A percentile compares a stretch with the other conserved stretches of the same genome.
These are phyloP conservation scores for Articulospora tetracladia DNA, from an alignment of 495 filamentous ascomycete species.

Conservation along the genomic window DNA sequence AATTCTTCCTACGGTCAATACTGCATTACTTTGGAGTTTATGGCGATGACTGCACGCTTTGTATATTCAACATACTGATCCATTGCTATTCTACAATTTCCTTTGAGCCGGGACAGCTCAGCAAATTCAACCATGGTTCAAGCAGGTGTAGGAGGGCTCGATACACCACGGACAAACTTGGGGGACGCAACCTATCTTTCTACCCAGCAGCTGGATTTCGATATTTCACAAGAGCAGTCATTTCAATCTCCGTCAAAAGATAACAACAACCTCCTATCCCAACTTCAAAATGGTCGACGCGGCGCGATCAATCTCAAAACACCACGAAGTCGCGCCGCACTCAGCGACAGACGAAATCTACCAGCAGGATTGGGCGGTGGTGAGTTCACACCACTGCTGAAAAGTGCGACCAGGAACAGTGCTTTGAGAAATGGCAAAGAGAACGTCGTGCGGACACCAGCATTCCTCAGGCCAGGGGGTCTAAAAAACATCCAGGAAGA, in stretches of 20 bases:
- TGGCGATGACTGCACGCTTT: slow-evolving; percentile 19
- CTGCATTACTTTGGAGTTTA: slow-evolving; percentile 25
- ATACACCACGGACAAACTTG: slow-evolving; percentile 74
- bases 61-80: slow-evolving; percentile 18
- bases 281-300: slow-evolving; percentile 58
- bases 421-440: slow-evolving; percentile 57
- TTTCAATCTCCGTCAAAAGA: slow-evolving; percentile 83
- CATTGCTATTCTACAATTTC: slow-evolving; percentile 13
- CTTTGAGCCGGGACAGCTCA: slow-evolving; percentile 13
- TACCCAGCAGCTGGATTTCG: slow-evolving; percentile 58
- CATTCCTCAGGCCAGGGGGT: slow-evolving; percentile 55
- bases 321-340: slow-evolving; percentile 61
- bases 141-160: slow-evolving; percentile 54
- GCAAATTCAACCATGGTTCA: slow-evolving; percentile 36
- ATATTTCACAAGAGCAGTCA: slow-evolving; percentile 77
- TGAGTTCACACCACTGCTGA: slow-evolving; percentile 93
- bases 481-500: slow-evolving; percentile 59
- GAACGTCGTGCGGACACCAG: slow-evolving; percentile 63
- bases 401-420: slow-evolving; percentile 81
- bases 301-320: slow-evolving; percentile 58
- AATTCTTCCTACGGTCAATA: slow-evolving; percentile 8
- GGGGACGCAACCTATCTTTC: slow-evolving; percentile 78
- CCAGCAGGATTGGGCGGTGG: slow-evolving; percentile 54
- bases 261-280: slow-evolving; percentile 63
- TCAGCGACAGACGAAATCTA: slow-evolving; percentile 65